phyloP scores from a whole-genome alignment of 192 early-diverging fungal species.

The Coemansia sp. region DNA sequence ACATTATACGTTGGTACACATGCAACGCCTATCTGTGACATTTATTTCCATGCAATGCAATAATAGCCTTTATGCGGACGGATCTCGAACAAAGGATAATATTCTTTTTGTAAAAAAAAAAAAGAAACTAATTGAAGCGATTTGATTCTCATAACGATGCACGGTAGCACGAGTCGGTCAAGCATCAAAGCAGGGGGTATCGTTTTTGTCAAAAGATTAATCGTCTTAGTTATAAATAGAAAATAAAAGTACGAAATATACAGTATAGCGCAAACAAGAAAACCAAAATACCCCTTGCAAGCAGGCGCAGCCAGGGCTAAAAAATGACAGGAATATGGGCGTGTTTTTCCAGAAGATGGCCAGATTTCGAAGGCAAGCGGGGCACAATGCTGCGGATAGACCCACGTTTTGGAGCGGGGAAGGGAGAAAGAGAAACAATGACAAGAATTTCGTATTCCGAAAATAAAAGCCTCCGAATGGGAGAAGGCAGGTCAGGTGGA shows the following conservation, averaged over 20 bases:
- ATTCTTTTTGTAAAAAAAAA: background rate
- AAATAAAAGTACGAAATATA: background rate
- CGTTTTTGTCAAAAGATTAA: background rate
- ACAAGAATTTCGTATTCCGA: background rate
- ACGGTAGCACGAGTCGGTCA: no score
- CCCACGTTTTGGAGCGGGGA: background rate
- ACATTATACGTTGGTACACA: background rate
- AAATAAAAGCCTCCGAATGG: background rate
- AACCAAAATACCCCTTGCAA: constrained; percentile 2
- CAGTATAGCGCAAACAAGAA: background rate
- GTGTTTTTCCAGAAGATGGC: background rate
- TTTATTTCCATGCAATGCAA: background rate
- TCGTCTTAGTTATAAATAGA: background rate
- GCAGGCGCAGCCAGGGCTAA: no score
- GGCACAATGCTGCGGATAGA: background rate
- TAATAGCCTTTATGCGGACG: background rate
- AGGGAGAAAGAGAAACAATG: background rate
- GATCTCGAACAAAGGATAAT: no score
- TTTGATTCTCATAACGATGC: no score
- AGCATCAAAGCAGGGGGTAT: no score
- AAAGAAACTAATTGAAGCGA: no score
- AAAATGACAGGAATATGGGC: background rate
- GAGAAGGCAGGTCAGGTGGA: background rate
- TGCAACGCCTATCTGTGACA: background rate
- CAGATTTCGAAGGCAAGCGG: background rate